These are phyloP conservation scores for Curvularia sp. DNA, from an alignment of 2,329 filamentous ascomycete genomes.

Conservation along the genomic window DNA sequence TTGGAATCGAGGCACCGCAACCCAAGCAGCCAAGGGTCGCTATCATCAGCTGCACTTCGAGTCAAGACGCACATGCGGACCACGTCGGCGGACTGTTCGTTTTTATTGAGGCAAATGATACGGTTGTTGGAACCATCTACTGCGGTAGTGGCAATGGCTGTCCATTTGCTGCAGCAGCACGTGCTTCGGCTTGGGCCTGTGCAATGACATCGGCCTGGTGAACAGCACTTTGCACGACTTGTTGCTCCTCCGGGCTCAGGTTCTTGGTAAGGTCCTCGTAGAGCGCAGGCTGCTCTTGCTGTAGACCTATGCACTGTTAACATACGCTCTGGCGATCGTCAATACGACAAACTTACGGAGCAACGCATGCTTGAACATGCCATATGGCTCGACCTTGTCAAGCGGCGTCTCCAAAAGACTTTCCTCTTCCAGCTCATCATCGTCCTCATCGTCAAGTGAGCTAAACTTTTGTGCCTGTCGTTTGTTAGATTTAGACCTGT, in stretches of 20 bases:
- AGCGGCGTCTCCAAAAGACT: constrained; percentile 91
- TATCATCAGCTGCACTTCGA: not conserved
- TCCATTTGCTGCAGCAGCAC: constrained; percentile 34
- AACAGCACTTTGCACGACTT: constrained; percentile 79
- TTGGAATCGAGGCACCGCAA: not conserved
- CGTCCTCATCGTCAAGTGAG: constrained; percentile 72
- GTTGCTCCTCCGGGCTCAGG: constrained; percentile 80
- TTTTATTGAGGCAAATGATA: constrained; percentile 1
- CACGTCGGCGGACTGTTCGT: not conserved
- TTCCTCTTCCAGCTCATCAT: constrained; percentile 92
- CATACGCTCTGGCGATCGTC: not conserved
- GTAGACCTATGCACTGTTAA: constrained; percentile 69
- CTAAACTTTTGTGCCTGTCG: constrained; percentile 81
- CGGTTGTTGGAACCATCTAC: constrained; percentile 17
- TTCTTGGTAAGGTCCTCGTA: constrained; percentile 82
- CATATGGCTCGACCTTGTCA: constrained; percentile 94
- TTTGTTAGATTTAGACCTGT: constrained; percentile 36
- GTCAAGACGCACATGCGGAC: not conserved
- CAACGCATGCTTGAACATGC: constrained; percentile 82
- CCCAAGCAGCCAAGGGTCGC: not conserved
- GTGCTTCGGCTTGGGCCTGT: constrained; percentile 36
- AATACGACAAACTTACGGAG: constrained; percentile 69
- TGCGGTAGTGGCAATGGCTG: constrained; percentile 29
- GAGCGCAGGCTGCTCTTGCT: constrained; percentile 88
- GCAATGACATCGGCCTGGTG: constrained; percentile 69